Base-by-base conservation (phyloP, 176 grass and related monocot genomes). In the Dendrocalamus sinicus region DNA sequence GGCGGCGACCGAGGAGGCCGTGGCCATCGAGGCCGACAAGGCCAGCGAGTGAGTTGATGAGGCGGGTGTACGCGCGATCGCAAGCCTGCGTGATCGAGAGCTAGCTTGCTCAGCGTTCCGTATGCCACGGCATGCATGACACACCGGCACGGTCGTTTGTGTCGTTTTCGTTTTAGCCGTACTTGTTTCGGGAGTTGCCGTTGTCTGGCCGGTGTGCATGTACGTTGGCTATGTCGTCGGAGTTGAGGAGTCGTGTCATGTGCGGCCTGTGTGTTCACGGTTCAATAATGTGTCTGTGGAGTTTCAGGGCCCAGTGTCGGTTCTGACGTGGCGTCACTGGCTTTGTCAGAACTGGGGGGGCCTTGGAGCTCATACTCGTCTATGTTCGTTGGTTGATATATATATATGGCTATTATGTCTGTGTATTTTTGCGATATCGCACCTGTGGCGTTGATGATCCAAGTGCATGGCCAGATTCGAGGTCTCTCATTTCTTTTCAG, bases 41-140 rank as follows among this genome's bases (percentile, higher is more conserved):
- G 16, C 68, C 28, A 70, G 48, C 28, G 76, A 86, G 76, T 80
- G 77, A 86, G 20, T 4, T 14, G 23, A 14, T 9, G 23, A 23
- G 55, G 43, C 16, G 12, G 26, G 19, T 2, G 24, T 15, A 5
- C 39, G 75, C 10, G 47, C 32, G 79, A n/a, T 41, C 28, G 64
- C 8, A 19, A 64, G 23, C 60, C 58, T 24, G 58, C 24, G 10
- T 58, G 59, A 26, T 61, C 28, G 64, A n/a, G 46, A 48, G 23
- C 24, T 30, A 40, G 28, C 8, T 75, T 35, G 50, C 72, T 35
- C 14, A 16, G 50, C 20, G 7, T 14, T 37, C 23, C 17, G 9
- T 60, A 7, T 14, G 65, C 63, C 74, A n/a, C 61, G 73, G 39
- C 83, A 37, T 26, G 57, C 44, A 9, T 45, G 44, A 45, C 44